Base-by-base conservation (phyloP, 768 basidiomycete species). In the Boletus tylopilopsis region DNA sequence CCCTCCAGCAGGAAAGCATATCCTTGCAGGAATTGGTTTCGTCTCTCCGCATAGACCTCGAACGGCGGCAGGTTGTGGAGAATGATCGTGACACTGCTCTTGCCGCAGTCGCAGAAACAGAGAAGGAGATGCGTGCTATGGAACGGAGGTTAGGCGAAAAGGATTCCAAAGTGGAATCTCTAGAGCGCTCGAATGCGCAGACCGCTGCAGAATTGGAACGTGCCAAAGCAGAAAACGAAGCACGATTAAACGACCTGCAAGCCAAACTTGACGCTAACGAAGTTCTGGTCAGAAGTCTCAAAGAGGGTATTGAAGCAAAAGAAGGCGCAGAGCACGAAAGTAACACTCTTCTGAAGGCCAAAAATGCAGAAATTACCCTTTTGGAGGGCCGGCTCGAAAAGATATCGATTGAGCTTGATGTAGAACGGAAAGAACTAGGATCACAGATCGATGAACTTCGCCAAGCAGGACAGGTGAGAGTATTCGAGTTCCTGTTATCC, bases 381-480 rank as follows among this genome's bases (percentile, higher is more conserved):
- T 71, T 91, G 48, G 75, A 81, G 47, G 66, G 63, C 19, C 71
- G 76, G 16, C 67, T 79, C 9, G 72, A 72, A 59, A 73, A 70
- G 53, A 69, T 73, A 15, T 71, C 72, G n/a, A 33, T 52, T 8
- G 80, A 81, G 34, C 66, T 77, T 4, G 77, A 76, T 25, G 64
- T 77, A 10, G 90, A 91, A 56, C 76, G 82, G 37, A 72, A 66
- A 38, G 90, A 94, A 58, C 71, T 95, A 30, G 76, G 76, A 12
- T 66, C 62, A 0, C 86, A 93, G 58, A 81, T 96, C 1, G 87
- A 95, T 47, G 89, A 93, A 61, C 76, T 98, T 35, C 78, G 91
- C 27, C 76, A 79, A 54, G 95, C 94, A 22, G 94, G 94, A 30
- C 90, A 94, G 75, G 91, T 90, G 61, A 58, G 75, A 52, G 19